phyloP scores from a whole-genome alignment of 1,139 yeast species.

The Zygosaccharomyces pseudobailii region DNA sequence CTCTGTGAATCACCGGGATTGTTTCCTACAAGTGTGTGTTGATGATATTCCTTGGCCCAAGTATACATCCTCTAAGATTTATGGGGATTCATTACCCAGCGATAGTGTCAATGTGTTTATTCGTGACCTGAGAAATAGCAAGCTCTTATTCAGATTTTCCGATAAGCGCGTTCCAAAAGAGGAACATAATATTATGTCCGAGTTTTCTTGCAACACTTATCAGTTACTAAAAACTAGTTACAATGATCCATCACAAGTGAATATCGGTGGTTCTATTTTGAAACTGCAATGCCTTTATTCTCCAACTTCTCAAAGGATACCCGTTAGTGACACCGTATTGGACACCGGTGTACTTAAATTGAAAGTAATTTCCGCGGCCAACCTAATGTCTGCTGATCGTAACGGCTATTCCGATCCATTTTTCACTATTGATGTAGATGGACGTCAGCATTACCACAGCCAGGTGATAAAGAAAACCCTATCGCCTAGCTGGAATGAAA shows the following conservation, averaged over 20 bases:
- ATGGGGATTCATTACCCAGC: slow-evolving; percentile 27
- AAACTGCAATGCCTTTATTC: slow-evolving; percentile 52
- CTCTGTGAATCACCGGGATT: slow-evolving; percentile 43
- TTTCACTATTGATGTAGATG: slow-evolving; percentile 49
- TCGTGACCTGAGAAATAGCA: slow-evolving; percentile 64
- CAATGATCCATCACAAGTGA: slow-evolving; percentile 43
- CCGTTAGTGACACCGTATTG: slow-evolving; percentile 54
- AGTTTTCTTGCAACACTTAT: slow-evolving; percentile 46
- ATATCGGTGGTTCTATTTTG: slow-evolving; percentile 43
- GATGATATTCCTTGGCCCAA: slow-evolving; percentile 64
- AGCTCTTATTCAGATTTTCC: slow-evolving; percentile 50
- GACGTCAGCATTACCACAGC: slow-evolving; percentile 50
- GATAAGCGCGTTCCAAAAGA: slow-evolving; percentile 46
- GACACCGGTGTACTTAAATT: slow-evolving; percentile 63
- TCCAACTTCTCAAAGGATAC: slow-evolving; percentile 53
- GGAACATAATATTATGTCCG: slow-evolving; percentile 47
- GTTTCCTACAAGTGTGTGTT: slow-evolving; percentile 53
- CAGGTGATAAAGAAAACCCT: slow-evolving; percentile 60
- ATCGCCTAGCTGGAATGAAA: slow-evolving; percentile 67
- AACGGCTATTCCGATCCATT: slow-evolving; percentile 77
- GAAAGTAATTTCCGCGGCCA: slow-evolving; percentile 51
- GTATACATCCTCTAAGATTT: slow-evolving; percentile 45
- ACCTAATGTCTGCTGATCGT: slow-evolving; percentile 54
- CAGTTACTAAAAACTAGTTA: slow-evolving; percentile 50
- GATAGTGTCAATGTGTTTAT: slow-evolving; percentile 57